These are phyloP conservation scores for Vaccinium corymbosum DNA, from an alignment of 148 eudicot species.

Conservation along the genomic window DNA sequence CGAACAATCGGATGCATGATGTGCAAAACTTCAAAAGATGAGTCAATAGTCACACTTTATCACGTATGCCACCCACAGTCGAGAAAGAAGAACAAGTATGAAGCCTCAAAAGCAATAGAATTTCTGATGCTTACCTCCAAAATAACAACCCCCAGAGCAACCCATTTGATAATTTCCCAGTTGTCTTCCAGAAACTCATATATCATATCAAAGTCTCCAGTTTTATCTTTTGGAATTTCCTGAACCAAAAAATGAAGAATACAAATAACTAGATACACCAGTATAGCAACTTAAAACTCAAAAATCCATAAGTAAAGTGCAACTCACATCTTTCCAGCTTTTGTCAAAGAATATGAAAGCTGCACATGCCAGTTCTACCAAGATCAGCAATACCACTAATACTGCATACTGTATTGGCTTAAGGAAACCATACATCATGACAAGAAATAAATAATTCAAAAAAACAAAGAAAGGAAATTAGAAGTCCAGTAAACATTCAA, in stretches of 20 bases:
- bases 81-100: not conserved
- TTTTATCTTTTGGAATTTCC: conserved; percentile 79
- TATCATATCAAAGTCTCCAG: conserved; percentile 73
- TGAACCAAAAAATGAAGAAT: conserved; percentile 21
- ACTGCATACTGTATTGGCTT: conserved; percentile 65
- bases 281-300: conserved; percentile 7
- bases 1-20: not conserved
- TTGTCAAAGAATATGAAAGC: conserved; percentile 81
- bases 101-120: not conserved
- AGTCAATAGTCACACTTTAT: not conserved
- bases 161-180: conserved; percentile 82
- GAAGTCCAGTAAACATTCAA: not conserved
- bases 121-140: conserved; percentile 50
- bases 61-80: not conserved
- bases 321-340: conserved; percentile 74
- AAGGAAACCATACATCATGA: conserved; percentile 42
- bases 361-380: conserved; percentile 77
- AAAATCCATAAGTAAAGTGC: not conserved
- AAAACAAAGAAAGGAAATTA: not conserved
- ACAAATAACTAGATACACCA: conserved; percentile 7
- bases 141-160: conserved; percentile 80
- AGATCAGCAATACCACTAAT: conserved; percentile 68
- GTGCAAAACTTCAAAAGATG: not conserved
- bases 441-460: not conserved
- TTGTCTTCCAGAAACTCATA: conserved; percentile 63